phyloP scores from a whole-genome alignment of 2,329 filamentous ascomycete genomes.

The Lachnellula hyalina region DNA sequence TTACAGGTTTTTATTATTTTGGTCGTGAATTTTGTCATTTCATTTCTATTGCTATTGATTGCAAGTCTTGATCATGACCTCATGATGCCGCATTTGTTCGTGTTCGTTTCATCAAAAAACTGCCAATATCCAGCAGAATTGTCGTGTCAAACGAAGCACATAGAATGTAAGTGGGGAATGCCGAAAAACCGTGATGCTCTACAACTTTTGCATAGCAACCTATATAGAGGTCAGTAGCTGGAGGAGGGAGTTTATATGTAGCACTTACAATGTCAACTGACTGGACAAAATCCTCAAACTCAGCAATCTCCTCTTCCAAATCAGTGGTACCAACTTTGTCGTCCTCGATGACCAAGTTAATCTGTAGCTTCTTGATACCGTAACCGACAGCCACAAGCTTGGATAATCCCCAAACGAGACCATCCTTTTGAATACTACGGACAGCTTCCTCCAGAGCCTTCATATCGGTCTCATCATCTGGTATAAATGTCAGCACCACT shows the following conservation, averaged over 20 bases:
- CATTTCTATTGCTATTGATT: slow-evolving; percentile 26
- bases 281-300: slow-evolving; percentile 92
- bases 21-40: slow-evolving; percentile 17
- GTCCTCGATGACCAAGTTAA: slow-evolving; percentile 96
- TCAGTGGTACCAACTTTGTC: slow-evolving; percentile 88
- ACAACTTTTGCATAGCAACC: slow-evolving; percentile 88
- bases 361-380: slow-evolving; percentile 99
- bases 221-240: slow-evolving; percentile 26
- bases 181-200: slow-evolving; percentile 37
- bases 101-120: slow-evolving; percentile 12
- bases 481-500: slow-evolving; percentile 17
- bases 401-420: slow-evolving; percentile 91
- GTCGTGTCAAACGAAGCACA: slow-evolving; percentile 23
- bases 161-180: slow-evolving; percentile 10
- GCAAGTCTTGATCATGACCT: slow-evolving; percentile 22
- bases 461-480: slow-evolving; percentile 93
- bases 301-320: slow-evolving; percentile 79
- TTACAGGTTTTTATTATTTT: neutral
- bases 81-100: slow-evolving; percentile 21
- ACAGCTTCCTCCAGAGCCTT: slow-evolving; percentile 73
- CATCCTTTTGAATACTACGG: slow-evolving; percentile 80
- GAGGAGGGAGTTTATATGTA: slow-evolving; percentile 1
- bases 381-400: slow-evolving; percentile 88
- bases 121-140: slow-evolving; percentile 20
- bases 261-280: slow-evolving; percentile 72